Evolutionary conservation across 306 rosid genomes (phyloP), one percentile per base, ranked within the genome.

Genomic region (Fragaria iinumae): DNA sequence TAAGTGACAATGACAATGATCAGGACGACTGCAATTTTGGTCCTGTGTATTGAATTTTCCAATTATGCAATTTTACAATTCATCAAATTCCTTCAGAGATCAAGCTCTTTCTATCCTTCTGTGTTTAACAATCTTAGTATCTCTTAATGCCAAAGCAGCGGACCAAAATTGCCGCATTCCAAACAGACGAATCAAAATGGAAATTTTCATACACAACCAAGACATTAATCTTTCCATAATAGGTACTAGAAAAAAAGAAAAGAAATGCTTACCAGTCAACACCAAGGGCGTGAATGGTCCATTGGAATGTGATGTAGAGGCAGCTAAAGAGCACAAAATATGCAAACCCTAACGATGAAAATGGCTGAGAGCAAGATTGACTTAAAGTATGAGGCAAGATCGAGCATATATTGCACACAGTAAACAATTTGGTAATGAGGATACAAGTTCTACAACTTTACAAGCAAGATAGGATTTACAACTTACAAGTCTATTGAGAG

Each of bases 401-500:
- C 20, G 39, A 62, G 20, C 18, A 62, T 13, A 62, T 62, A 62
- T 62, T 63, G 6, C 21, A 63, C 67, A 62, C 6, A 12, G n/a
- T 27, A 27, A 57, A 21, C 12, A 11, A 12, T 0, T 4, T 11
- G 36, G 8, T 14, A 13, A 0, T 63, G 67, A 13, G 13, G 11
- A 27, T 32, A 63, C n/a, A 62, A 25, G 21, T 12, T 27, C 9
- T 0, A 63, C 11, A 53, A n/a, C 12, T n/a, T 17, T 5, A 32
- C 43, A 63, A 12, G 67, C 2, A 63, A 32, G 67, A 29, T 32
- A 14, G 18, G 67, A 29, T 63, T 23, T 27, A 36, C 65, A 59
- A 59, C 92, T 89, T 86, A 88, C 93, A 53, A 89, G 92, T 78
- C 81, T 84, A 47, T 89, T 91, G 57, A 89, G 81, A 34, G 86